phyloP scores from a whole-genome alignment of 768 basidiomycete genomes.

The Amanita pseudoporphyria region DNA sequence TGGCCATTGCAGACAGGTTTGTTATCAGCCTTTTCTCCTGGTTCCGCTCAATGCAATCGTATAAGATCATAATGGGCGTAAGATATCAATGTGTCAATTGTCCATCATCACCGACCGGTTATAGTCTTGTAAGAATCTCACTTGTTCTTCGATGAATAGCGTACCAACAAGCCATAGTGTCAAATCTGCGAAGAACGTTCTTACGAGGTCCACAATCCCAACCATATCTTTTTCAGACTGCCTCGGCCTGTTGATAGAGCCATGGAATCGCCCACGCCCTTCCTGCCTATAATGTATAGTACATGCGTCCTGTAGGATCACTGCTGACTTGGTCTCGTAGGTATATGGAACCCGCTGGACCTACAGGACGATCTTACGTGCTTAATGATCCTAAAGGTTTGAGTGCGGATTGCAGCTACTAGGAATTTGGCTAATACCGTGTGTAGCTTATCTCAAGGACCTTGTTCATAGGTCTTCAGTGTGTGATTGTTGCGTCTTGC shows the following conservation, averaged over 20 bases:
- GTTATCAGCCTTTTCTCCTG: neutral
- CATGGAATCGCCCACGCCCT: slow-evolving; percentile 38
- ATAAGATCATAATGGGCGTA: slow-evolving; percentile 62
- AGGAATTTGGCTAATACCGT: neutral
- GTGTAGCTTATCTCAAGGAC: slow-evolving; percentile 48
- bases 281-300: slow-evolving; percentile 39
- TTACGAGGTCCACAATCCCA: slow-evolving; percentile 71
- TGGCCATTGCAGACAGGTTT: slow-evolving; percentile 44
- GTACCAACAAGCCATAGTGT: slow-evolving; percentile 41
- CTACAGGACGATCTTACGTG: slow-evolving; percentile 29
- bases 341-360: slow-evolving; percentile 56
- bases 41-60: neutral
- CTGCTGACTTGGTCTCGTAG: slow-evolving; percentile 24
- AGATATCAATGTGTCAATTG: slow-evolving; percentile 91
- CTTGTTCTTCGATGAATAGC: slow-evolving; percentile 4
- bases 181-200: slow-evolving; percentile 69
- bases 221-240: slow-evolving; percentile 84
- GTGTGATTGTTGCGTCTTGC: slow-evolving; percentile 80
- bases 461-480: slow-evolving; percentile 59
- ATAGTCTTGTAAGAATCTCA: slow-evolving; percentile 53
- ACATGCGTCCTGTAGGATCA: slow-evolving; percentile 18
- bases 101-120: slow-evolving; percentile 60
- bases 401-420: neutral
- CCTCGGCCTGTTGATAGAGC: slow-evolving; percentile 64
- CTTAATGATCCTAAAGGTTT: slow-evolving; percentile 47